Base-by-base conservation (phyloP, 805 yeast species). In the Tetrapisispora pingtungensis region DNA sequence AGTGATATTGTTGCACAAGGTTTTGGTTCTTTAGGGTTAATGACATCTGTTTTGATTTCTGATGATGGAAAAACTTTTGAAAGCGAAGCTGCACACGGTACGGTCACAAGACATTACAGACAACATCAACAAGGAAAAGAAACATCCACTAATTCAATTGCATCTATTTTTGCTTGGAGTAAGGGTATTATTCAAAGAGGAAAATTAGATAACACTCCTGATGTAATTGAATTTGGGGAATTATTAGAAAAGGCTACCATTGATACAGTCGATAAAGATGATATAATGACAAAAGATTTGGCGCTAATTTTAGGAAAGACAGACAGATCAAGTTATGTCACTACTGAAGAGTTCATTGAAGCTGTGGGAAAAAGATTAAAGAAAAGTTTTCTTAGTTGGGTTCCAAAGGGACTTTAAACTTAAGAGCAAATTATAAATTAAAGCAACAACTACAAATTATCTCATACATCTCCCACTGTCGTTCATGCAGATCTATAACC, bases 71-170 rank as follows among this genome's bases (percentile, higher is more conserved):
- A 84, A 71, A 81, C 96, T 13, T 89, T 86, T 65, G 97, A 90
- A 72, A 72, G 88, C 44, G 97, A 90, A 73, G 97, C 97, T 47
- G 97, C 97, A n/a, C 97, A 90, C 65, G 97, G 97, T 46, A 90
- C 97, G 13, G 97, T 90, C 56, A 90, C 97, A 39, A 84, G 97
- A 71, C 97, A 90, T 67, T 90, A 75, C 72, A 84, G 97, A 72
- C 93, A 82, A 69, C 87, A 86, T 68, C 97, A 90, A 71, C 85
- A 84, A 68, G 97, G 97, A 53, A 85, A 88, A 66, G 97, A 89
- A 70, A 90, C 97, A 17, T 86, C 96, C 7, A 90, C 97, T 46
- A 90, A 90, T 70, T 89, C 97, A 15, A 90, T 90, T 66, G 97
- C 97, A 3, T 88, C 96, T 13, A 90, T 90, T 55, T 90, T 83